Conservation (phyloP, 2,329 filamentous ascomycete genomes). For the Aspergillus spinulosporus region DNA sequence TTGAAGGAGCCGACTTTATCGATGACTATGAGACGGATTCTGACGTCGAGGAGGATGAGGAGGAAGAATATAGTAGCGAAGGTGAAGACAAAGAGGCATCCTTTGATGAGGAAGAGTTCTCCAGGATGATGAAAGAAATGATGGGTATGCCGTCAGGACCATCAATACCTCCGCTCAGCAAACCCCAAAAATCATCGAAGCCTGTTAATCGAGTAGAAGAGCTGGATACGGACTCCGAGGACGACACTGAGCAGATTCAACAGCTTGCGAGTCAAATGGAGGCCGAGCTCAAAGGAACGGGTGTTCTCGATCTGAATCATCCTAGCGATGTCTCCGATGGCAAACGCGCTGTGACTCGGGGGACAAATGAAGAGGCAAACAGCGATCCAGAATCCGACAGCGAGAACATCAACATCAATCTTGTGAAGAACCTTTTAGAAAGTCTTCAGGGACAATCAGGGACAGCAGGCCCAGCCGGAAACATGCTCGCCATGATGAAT, state of each 20-base stretch:
- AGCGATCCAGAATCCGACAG: conserved; percentile 44
- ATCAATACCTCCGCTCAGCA: conserved; percentile 34
- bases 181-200: conserved; percentile 22
- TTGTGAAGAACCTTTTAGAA: conserved; percentile 87
- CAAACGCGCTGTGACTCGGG: conserved; percentile 29
- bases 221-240: conserved; percentile 52
- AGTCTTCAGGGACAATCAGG: conserved; percentile 90
- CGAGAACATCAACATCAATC: conserved; percentile 77
- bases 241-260: conserved; percentile 61
- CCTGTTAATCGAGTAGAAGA: conserved; percentile 44
- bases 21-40: conserved; percentile 70
- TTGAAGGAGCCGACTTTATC: conserved; percentile 71
- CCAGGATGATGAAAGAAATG: conserved; percentile 87
- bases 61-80: conserved; percentile 58
- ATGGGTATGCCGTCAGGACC: conserved; percentile 66
- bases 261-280: conserved; percentile 49
- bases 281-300: conserved; percentile 48
- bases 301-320: conserved; percentile 44
- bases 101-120: conserved; percentile 83
- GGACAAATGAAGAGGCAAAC: conserved; percentile 28
- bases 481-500: conserved; percentile 83
- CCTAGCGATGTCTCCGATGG: conserved; percentile 21
- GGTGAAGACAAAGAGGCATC: conserved; percentile 73
- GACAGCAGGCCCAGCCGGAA: conserved; percentile 80
- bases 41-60: conserved; percentile 54